A percentile compares a stretch with the other conserved stretches of the same genome.
phyloP scores from a whole-genome alignment of 2,329 filamentous ascomycete genomes.

The Cladophialophora carrionii region DNA sequence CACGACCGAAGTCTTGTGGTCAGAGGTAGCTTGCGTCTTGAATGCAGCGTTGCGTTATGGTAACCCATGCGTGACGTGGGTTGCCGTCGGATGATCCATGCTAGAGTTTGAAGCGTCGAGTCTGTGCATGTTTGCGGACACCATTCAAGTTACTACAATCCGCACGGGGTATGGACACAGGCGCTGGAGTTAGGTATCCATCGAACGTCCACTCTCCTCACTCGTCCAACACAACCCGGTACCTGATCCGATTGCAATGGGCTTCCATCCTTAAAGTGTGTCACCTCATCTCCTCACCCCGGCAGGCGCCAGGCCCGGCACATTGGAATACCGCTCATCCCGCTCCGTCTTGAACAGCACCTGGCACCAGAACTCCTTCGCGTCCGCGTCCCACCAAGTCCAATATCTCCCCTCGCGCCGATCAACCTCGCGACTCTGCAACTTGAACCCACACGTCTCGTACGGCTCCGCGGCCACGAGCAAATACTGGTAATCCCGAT shows the following conservation, averaged over 20 bases:
- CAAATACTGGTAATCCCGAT: slow-evolving; percentile 93
- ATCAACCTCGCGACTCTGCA: slow-evolving; percentile 91
- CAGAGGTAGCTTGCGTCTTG: neutral
- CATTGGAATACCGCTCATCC: slow-evolving; percentile 79
- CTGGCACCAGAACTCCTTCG: slow-evolving; percentile 97
- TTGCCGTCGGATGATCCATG: neutral
- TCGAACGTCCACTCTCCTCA: neutral
- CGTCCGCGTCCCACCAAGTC: slow-evolving; percentile 92
- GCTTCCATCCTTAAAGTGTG: neutral
- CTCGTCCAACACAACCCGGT: neutral
- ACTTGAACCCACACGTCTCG: slow-evolving; percentile 95
- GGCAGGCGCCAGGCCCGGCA: slow-evolving; percentile 63
- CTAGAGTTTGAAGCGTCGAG: neutral
- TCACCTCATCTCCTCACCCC: slow-evolving; percentile 21
- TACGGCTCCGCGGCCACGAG: slow-evolving; percentile 96
- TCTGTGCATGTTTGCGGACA: neutral
- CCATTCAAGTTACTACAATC: neutral
- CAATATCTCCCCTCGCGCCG: slow-evolving; percentile 85
- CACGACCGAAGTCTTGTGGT: neutral
- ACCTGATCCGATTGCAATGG: neutral
- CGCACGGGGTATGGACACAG: neutral
- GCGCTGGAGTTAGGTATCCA: neutral
- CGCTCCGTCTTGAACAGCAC: slow-evolving; percentile 98
- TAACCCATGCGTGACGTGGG: neutral
- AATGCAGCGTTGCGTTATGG: neutral